Percentiles rank a stretch among this genome's conserved stretches.
Evolutionary conservation across 176 grass and related monocot genomes (phyloP).

Genomic region (Juncus effusus): DNA sequence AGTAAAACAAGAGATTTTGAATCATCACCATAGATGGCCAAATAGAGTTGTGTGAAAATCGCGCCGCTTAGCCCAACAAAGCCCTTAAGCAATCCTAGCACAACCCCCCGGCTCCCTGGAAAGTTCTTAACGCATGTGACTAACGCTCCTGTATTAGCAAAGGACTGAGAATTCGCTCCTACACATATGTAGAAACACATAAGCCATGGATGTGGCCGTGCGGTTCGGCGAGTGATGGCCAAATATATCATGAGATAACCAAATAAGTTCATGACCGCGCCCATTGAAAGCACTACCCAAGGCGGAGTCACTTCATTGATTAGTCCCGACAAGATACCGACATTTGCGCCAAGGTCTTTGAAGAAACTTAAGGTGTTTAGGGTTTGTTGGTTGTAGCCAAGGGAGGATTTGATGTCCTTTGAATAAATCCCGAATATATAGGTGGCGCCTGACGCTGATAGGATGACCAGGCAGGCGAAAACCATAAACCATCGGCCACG

Average conservation of each 20-base stretch:
- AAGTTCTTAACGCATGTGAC: conserved; percentile 85
- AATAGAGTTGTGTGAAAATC: conserved; percentile 69
- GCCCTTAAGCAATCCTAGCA: conserved; percentile 71
- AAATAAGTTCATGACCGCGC: conserved; percentile 59
- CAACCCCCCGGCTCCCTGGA: conserved; percentile 58
- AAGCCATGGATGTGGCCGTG: conserved; percentile 32
- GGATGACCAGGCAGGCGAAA: conserved; percentile 73
- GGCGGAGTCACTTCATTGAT: conserved; percentile 71
- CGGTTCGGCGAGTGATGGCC: conserved; percentile 35
- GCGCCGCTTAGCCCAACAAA: conserved; percentile 79
- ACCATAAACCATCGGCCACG: conserved; percentile 79
- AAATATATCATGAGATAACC: conserved; percentile 87
- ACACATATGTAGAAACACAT: conserved; percentile 57
- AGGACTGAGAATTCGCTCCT: conserved; percentile 81
- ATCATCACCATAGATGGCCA: conserved; percentile 50
- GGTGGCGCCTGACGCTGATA: conserved; percentile 63
- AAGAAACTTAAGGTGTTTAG: conserved; percentile 83
- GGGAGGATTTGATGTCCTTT: conserved; percentile 41
- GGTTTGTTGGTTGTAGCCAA: conserved; percentile 73
- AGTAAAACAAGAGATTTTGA: conserved; percentile 56
- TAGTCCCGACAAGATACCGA: conserved; percentile 61
- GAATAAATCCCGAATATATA: conserved; percentile 88
- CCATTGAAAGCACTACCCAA: conserved; percentile 57
- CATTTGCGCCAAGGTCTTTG: conserved; percentile 77
- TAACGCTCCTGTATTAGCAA: conserved; percentile 74